Base-by-base conservation (phyloP, 31 red algal species). In the Endocladia muricata region DNA sequence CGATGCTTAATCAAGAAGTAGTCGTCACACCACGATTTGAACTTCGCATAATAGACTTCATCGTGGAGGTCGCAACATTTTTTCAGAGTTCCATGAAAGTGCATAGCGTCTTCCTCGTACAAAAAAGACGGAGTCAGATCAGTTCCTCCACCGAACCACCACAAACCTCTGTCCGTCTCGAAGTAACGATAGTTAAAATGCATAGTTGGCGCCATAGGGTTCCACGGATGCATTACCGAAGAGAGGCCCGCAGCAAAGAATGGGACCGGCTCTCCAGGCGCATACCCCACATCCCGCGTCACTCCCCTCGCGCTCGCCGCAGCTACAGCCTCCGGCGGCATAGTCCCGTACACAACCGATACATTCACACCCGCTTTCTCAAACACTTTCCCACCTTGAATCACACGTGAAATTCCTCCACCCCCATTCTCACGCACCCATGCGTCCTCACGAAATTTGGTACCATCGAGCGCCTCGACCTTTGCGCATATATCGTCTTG, bases 101-200 rank as follows among this genome's bases (percentile, higher is more conserved):
- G 92, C 6, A 40, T 54, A 3, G 65, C 82, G 55, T 98, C 96
- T 44, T 94, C 91, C 57, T 94, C 96, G 55, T 71, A 94, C 34
- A 98, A 28, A 85, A 82, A 98, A 3, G 86, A 81, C 21, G 96
- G 96, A 0, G 96, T 98, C 41, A 98, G 68, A 70, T 98, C 96
- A 29, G 96, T 98, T 9, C 96, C 96, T 11, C 96, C 96, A 6
- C 96, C 96, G 60, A 98, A 94, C 96, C 96, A 98, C 92, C 92
- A 98, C 11, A 95, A 41, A 11, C 96, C 96, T 22, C 88, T 68
- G 63, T 98, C 96, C 22, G 96, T 98, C 68, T 98, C 96, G 81
- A 98, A 98, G 83, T 98, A 98, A 54, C 96, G 83, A 77, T 98
- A 98, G 64, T 98, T 98, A 60, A 98, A 98, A 71, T 98, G 96